phyloP scores from a whole-genome alignment of 805 yeast genomes.

The Kodamaea restingae region DNA sequence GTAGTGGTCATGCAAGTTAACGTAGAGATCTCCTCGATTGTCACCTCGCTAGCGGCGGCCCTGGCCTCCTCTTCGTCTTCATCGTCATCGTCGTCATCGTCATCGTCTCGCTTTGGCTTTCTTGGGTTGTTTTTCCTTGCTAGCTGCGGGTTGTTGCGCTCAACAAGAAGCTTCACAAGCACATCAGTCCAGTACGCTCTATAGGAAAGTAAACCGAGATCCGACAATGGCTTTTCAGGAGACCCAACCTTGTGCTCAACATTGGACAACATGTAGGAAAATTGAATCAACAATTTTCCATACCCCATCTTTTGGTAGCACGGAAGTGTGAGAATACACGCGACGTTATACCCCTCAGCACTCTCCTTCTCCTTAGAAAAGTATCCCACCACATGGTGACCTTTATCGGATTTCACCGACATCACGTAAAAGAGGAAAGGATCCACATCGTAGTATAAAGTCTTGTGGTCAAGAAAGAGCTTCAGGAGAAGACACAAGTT shows the following conservation, averaged over 20 bases:
- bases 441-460: conserved; percentile 95
- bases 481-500: conserved; percentile 88
- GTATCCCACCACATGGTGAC: conserved; percentile 95
- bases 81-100: conserved; percentile 14
- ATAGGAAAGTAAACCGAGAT: conserved; percentile 87
- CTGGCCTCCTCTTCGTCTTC: conserved; percentile 14
- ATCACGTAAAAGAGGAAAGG: conserved; percentile 95
- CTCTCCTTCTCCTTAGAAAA: conserved; percentile 96
- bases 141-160: conserved; percentile 40
- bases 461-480: conserved; percentile 90
- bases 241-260: conserved; percentile 90
- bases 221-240: conserved; percentile 96
- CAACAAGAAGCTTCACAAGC: conserved; percentile 67
- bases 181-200: conserved; percentile 97
- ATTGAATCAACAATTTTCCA: conserved; percentile 88
- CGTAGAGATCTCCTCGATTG: conserved; percentile 86
- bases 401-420: conserved; percentile 85
- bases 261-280: conserved; percentile 85
- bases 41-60: conserved; percentile 44
- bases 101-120: conserved; percentile 22
- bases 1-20: conserved; percentile 94
- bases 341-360: conserved; percentile 92
- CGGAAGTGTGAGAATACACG: conserved; percentile 93
- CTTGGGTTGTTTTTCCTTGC: conserved; percentile 35
- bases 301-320: conserved; percentile 95